phyloP scores from a whole-genome alignment of 441 rosid species.

The Corymbia citriodora region DNA sequence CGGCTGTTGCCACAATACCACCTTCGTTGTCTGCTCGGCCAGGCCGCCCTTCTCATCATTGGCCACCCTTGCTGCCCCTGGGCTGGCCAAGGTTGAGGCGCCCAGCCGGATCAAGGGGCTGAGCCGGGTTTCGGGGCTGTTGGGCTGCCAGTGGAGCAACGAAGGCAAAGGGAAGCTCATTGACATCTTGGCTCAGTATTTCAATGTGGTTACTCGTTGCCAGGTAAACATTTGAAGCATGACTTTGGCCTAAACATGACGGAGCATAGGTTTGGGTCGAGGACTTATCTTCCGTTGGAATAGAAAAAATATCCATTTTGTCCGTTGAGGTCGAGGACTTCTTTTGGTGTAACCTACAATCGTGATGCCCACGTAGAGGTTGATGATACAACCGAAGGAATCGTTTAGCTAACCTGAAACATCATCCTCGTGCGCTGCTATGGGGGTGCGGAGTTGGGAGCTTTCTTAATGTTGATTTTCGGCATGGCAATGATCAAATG shows the following conservation, averaged over 20 bases:
- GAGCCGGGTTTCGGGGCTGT: slow-evolving; percentile 84
- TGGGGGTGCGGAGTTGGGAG: too few relatives aligned
- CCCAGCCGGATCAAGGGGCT: slow-evolving; percentile 47
- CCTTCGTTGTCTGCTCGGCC: slow-evolving; percentile 38
- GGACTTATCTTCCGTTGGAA: not conserved
- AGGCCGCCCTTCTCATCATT: not conserved
- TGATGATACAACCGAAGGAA: not conserved
- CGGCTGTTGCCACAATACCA: not conserved
- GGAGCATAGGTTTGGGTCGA: not conserved
- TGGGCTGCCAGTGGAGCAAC: slow-evolving; percentile 90
- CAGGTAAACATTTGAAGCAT: slow-evolving; percentile 35
- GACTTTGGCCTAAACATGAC: not conserved
- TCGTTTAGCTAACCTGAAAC: not conserved
- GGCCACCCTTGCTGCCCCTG: slow-evolving; percentile 12
- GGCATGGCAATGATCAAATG: too few relatives aligned
- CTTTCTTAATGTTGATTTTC: too few relatives aligned
- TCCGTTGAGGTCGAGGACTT: not conserved
- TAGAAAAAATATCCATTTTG: not conserved
- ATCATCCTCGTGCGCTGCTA: not conserved
- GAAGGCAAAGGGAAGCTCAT: slow-evolving; percentile 98
- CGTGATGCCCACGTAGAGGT: too few relatives aligned
- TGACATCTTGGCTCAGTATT: slow-evolving; percentile 77
- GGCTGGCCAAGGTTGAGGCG: too few relatives aligned
- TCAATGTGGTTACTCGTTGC: slow-evolving; percentile 92
- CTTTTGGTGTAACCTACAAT: too few relatives aligned